A percentile compares a stretch with the other conserved stretches of the same genome.
Evolutionary conservation across 805 yeast genomes (phyloP).

Genomic region (Candida golubevii): DNA sequence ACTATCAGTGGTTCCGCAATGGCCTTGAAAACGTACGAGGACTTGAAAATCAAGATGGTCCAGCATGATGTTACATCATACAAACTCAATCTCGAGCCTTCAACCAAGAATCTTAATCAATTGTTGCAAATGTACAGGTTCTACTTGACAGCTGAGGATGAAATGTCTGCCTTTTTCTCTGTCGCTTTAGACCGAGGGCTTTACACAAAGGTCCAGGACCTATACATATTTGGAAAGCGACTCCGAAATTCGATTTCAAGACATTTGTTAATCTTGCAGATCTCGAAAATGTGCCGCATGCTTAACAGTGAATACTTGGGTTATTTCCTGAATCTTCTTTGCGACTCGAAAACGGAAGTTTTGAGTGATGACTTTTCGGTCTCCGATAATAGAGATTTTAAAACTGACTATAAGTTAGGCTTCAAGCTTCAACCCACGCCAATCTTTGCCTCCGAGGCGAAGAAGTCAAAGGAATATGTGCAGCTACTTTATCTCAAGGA

Average conservation of each 20-base stretch:
- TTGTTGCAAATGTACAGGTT: constrained; percentile 37
- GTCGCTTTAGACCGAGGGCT: constrained; percentile 56
- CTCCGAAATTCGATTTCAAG: constrained; percentile 48
- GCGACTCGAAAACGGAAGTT: constrained; percentile 13
- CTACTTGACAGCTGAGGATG: constrained; percentile 51
- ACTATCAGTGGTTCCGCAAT: constrained; percentile 49
- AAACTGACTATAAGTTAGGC: constrained; percentile 51
- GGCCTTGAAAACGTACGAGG: constrained; percentile 48
- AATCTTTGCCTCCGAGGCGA: constrained; percentile 15
- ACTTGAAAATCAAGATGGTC: constrained; percentile 62
- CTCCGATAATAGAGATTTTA: constrained; percentile 59
- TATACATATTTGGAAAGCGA: constrained; percentile 55
- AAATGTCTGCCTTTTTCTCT: constrained; percentile 45
- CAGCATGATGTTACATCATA: constrained; percentile 71
- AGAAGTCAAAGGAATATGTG: constrained; percentile 25
- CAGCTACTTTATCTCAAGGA: constrained; percentile 36
- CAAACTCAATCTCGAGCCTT: constrained; percentile 45
- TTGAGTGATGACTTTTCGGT: constrained; percentile 14
- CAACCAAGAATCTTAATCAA: constrained; percentile 31
- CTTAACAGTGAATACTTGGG: constrained; percentile 26
- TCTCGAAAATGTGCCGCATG: constrained; percentile 31
- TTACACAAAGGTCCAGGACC: constrained; percentile 63
- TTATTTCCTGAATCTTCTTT: constrained; percentile 23
- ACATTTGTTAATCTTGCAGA: constrained; percentile 31
- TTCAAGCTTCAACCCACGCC: constrained; percentile 23